Percentiles rank a stretch among this genome's conserved stretches.
These are phyloP conservation scores for Ophiostoma perfectum DNA, from an alignment of 2,329 filamentous ascomycete species.

Conservation along the genomic window DNA sequence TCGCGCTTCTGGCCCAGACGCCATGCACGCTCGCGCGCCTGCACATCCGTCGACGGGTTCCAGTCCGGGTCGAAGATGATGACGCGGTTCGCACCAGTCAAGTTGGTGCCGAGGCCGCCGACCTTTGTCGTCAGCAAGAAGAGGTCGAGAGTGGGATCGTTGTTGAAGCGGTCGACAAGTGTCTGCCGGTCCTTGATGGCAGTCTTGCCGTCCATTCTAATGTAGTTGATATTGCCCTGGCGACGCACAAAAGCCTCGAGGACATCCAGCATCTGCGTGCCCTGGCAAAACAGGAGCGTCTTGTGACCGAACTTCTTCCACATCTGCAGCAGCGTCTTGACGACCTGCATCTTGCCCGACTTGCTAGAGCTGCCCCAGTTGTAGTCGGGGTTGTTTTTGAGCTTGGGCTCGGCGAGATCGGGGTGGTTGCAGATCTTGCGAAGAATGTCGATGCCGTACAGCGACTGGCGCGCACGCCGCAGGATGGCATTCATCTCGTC, in stretches of 20 bases:
- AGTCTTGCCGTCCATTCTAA: constrained; percentile 91
- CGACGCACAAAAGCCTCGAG: constrained; percentile 72
- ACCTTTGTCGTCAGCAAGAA: constrained; percentile 95
- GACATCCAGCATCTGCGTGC: constrained; percentile 92
- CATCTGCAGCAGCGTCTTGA: constrained; percentile 76
- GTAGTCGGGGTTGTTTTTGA: constrained; percentile 56
- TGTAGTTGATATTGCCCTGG: constrained; percentile 65
- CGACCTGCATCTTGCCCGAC: constrained; percentile 94
- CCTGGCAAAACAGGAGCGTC: constrained; percentile 86
- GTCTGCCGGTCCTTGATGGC: constrained; percentile 81
- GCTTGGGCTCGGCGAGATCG: constrained; percentile 65
- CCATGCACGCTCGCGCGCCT: constrained; percentile 94
- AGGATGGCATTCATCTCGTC: constrained; percentile 82
- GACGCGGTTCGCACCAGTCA: constrained; percentile 90
- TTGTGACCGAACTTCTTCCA: constrained; percentile 93
- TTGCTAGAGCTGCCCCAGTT: constrained; percentile 71
- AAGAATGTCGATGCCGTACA: constrained; percentile 86
- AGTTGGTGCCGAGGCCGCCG: constrained; percentile 85
- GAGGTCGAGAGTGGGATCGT: constrained; percentile 68
- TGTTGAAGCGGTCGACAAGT: constrained; percentile 91
- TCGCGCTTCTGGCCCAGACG: constrained; percentile 89
- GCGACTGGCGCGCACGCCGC: constrained; percentile 65
- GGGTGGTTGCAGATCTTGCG: constrained; percentile 98
- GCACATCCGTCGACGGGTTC: constrained; percentile 95
- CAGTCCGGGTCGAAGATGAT: constrained; percentile 99